Evolutionary conservation across 495 filamentous ascomycete species (phyloP), one percentile per base, ranked within the genome.

Genomic region (Mycothermus thermophilus): DNA sequence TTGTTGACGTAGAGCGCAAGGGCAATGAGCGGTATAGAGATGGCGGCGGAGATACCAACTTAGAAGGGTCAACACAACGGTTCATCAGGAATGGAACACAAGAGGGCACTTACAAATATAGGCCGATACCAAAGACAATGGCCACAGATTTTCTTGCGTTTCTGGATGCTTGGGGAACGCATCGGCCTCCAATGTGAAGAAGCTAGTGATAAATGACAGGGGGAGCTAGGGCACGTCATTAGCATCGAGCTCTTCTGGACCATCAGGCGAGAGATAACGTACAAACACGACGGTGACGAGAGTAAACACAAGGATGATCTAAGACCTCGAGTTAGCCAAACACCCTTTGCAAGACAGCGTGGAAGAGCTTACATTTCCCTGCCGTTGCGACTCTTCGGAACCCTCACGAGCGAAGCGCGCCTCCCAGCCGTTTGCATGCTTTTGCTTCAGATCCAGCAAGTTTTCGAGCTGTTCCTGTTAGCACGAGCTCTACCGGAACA

Each of bases 361-460:
- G 5, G 1, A 5, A 8, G 1, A n/a, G 15, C 41, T 12, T 16
- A 40, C 42, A 24, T 41, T 46, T 34, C 38, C 38, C 22, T 46
- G 43, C 4, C 43, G 33, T 18, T 41, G 38, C 2, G 32, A 23
- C 14, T 41, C 34, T 18, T 46, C 43, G 2, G 43, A 46, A 9
- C 38, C 37, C 32, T 48, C 34, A 13, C 34, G 33, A 0, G 44
- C 37, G 23, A 37, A 43, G 6, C 47, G 41, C 1, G 52, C 47
- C 27, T 55, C 52, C 29, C 34, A 42, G 5, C 43, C 43, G 23
- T 39, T 51, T 5, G 50, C 41, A n/a, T 55, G 43, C 25, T 51
- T 54, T 16, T 43, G 38, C 33, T 55, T 55, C 7, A 51, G 32
- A n/a, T 50, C 38, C 4, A 50, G 40, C 6, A 50, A 36, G 10